Percentiles rank a stretch among this genome's conserved stretches.
phyloP scores from a whole-genome alignment of 495 filamentous ascomycete genomes.

The Annulohypoxylon nitens region DNA sequence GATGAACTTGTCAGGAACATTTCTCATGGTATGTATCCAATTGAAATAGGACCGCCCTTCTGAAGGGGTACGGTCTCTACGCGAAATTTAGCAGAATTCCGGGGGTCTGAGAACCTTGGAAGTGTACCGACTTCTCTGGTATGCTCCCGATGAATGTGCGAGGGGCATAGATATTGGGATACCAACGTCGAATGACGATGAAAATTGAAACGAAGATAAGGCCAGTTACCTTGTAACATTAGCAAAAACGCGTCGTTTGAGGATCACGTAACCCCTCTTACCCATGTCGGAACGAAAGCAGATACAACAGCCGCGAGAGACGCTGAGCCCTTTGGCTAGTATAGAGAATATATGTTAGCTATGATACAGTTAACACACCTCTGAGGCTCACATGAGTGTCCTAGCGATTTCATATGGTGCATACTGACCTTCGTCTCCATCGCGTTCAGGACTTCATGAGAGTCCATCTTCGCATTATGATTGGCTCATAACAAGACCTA shows the following conservation, averaged over 20 bases:
- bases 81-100: conserved; percentile 30
- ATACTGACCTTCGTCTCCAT: conserved; percentile 20
- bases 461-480: conserved; percentile 7
- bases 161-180: conserved; percentile 49
- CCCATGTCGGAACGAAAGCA: conserved; percentile 49
- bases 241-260: conserved; percentile 2
- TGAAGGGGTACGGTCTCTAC: conserved; percentile 48
- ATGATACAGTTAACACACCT: not conserved
- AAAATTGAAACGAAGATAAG: conserved; percentile 48
- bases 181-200: conserved; percentile 43
- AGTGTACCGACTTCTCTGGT: conserved; percentile 48
- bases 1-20: conserved; percentile 71
- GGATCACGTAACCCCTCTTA: conserved; percentile 20
- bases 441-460: not conserved
- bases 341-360: conserved; percentile 25
- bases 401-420: too few species aligned
- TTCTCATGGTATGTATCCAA: conserved; percentile 73
- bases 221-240: conserved; percentile 37
- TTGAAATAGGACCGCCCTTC: conserved; percentile 55
- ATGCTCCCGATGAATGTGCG: conserved; percentile 49
- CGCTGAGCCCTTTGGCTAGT: conserved; percentile 47
- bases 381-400: not conserved
- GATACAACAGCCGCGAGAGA: conserved; percentile 47
- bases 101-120: not conserved
- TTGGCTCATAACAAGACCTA: conserved; percentile 1